Conservation (phyloP, 805 yeast genomes). For the Metschnikowia baotianmanensis region DNA sequence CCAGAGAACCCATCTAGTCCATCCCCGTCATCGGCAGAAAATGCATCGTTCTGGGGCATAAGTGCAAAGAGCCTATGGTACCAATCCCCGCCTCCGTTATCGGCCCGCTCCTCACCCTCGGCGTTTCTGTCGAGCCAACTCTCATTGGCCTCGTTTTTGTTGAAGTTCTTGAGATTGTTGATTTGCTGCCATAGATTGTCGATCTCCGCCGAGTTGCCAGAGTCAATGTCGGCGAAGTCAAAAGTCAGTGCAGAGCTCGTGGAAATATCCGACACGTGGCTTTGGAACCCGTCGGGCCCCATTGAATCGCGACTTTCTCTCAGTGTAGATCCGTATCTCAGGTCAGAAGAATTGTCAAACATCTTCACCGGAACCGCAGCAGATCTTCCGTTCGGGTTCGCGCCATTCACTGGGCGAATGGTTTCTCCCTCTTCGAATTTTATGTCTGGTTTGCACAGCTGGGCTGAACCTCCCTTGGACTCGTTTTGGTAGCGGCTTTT, state of each 20-base stretch:
- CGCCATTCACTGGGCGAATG: too few species aligned
- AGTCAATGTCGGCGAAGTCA: conserved; percentile 4
- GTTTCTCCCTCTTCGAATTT: background rate
- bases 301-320: background rate
- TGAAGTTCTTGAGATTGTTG: conserved; percentile 6
- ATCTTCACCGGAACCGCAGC: too few species aligned
- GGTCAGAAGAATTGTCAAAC: too few species aligned
- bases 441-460: too few species aligned
- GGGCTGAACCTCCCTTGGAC: background rate
- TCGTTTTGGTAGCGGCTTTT: conserved; percentile 4
- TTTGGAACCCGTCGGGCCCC: background rate
- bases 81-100: conserved; percentile 5
- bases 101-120: background rate
- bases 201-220: conserved; percentile 6
- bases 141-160: background rate
- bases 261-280: conserved; percentile 3
- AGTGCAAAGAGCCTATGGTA: conserved; percentile 7
- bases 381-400: too few species aligned
- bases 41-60: conserved; percentile 5
- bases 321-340: background rate
- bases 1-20: conserved; percentile 2
- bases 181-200: conserved; percentile 14
- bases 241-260: conserved; percentile 5
- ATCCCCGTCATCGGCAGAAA: conserved; percentile 2
- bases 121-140: background rate